phyloP scores from a whole-genome alignment of 1,284 basidiomycete genomes.

The Moniliella sp. region DNA sequence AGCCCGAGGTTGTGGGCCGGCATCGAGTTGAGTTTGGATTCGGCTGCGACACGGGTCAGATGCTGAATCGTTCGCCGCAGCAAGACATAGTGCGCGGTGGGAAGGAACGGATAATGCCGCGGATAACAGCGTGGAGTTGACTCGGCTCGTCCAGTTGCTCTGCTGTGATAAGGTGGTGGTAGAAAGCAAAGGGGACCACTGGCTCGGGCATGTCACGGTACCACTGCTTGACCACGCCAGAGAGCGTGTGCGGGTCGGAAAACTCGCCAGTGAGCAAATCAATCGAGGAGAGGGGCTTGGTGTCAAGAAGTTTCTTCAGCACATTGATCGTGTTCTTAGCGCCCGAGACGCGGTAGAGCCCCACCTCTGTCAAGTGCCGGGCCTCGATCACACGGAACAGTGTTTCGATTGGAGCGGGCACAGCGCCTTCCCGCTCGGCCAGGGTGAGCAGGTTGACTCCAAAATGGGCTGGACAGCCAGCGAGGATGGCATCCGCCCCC shows the following conservation, averaged over 20 bases:
- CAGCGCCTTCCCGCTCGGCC: constrained; percentile 11
- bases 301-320: constrained; percentile 13
- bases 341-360: constrained; percentile 31
- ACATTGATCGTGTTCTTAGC: constrained; percentile 21
- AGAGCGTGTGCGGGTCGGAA: constrained; percentile 27
- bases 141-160: constrained; percentile 20
- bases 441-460: constrained; percentile 12
- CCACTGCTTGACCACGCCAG: constrained; percentile 28
- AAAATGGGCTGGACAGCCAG: constrained; percentile 11
- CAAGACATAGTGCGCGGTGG: constrained; percentile 23
- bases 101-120: constrained; percentile 22
- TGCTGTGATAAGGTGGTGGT: constrained; percentile 22
- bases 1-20: constrained; percentile 28
- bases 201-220: constrained; percentile 29
- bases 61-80: constrained; percentile 23
- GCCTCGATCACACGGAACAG: constrained; percentile 28
- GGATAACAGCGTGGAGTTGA: constrained; percentile 22
- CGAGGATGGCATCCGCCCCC: too few species aligned
- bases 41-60: constrained; percentile 19
- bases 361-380: constrained; percentile 25
- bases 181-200: constrained; percentile 24
- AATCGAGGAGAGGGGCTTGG: constrained; percentile 13
- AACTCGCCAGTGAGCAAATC: constrained; percentile 16
- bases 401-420: constrained; percentile 21
- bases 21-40: constrained; percentile 25